Percentiles rank a stretch among this genome's conserved stretches.
Conservation (phyloP, 164 flowering plant genomes). For the Macadamia integrifolia region DNA sequence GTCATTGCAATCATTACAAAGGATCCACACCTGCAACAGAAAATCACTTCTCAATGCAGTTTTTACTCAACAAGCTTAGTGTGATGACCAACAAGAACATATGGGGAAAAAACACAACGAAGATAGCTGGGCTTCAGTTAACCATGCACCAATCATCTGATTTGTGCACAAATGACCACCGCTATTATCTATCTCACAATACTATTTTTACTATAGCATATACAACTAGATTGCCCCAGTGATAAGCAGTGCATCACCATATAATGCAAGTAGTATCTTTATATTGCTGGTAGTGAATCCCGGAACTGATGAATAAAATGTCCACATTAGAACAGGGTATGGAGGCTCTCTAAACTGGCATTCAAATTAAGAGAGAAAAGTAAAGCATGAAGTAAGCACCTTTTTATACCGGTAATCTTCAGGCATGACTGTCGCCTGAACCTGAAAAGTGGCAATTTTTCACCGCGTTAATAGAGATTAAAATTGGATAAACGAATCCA, state of each 20-base stretch:
- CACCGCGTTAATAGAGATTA: too few species aligned
- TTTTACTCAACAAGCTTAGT: too few species aligned
- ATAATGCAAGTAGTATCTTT: too few species aligned
- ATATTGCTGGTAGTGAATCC: not conserved
- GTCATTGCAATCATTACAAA: slow-evolving; percentile 88
- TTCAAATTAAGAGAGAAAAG: not conserved
- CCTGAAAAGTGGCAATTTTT: slow-evolving; percentile 30
- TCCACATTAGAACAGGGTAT: not conserved
- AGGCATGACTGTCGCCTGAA: slow-evolving; percentile 85
- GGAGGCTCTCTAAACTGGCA: not conserved
- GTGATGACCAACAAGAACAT: too few species aligned
- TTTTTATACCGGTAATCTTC: slow-evolving; percentile 70
- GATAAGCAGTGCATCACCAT: too few species aligned
- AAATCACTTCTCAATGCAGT: too few species aligned
- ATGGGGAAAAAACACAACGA: too few species aligned
- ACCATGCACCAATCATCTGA: not conserved
- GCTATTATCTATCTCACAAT: too few species aligned
- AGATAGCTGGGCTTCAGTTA: too few species aligned
- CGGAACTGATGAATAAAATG: not conserved
- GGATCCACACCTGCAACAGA: slow-evolving; percentile 80
- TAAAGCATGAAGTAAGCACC: slow-evolving; percentile 31
- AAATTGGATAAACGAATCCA: not conserved
- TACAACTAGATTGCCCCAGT: too few species aligned
- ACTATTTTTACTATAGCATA: too few species aligned
- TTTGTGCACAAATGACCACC: not conserved